phyloP scores from a whole-genome alignment of 2,329 filamentous ascomycete species.

The Xylariaceae sp. region DNA sequence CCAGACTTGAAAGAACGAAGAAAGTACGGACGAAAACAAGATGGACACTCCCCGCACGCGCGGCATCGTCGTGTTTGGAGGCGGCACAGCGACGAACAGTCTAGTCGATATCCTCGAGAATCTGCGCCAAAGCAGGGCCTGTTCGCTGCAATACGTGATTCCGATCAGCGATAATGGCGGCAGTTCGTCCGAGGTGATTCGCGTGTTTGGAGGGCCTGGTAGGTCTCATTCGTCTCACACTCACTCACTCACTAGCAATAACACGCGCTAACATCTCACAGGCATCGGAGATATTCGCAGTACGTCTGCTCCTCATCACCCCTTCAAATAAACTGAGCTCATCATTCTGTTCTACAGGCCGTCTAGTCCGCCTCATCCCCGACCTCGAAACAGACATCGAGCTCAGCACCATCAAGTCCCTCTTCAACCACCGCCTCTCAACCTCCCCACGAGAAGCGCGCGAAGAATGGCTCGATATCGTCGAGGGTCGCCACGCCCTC shows the following conservation, averaged over 20 bases:
- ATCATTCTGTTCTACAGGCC: constrained; percentile 47
- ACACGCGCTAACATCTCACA: constrained; percentile 4
- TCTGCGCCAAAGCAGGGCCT: constrained; percentile 58
- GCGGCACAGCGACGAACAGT: constrained; percentile 89
- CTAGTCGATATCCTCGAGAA: constrained; percentile 83
- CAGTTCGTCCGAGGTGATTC: constrained; percentile 86
- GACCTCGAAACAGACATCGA: constrained; percentile 56
- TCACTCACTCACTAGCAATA: no score
- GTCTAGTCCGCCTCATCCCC: constrained; percentile 86
- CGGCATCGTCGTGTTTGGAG: constrained; percentile 81
- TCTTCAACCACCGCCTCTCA: constrained; percentile 85
- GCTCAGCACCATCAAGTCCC: constrained; percentile 66
- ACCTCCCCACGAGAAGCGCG: constrained; percentile 55
- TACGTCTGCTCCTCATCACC: constrained; percentile 15
- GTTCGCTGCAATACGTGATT: constrained; percentile 76
- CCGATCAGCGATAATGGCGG: constrained; percentile 96
- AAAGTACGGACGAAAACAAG: background rate
- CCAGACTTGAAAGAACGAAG: background rate
- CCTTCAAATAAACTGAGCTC: background rate
- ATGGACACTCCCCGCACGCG: constrained; percentile 24
- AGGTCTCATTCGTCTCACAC: constrained; percentile 13
- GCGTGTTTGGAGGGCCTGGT: constrained; percentile 93
- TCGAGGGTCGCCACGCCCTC: constrained; percentile 72
- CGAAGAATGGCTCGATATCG: constrained; percentile 79
- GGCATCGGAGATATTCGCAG: constrained; percentile 34